Evolutionary conservation across 176 grass and related monocot species (phyloP).

Genomic region (Chrysopogon serrulatus): DNA sequence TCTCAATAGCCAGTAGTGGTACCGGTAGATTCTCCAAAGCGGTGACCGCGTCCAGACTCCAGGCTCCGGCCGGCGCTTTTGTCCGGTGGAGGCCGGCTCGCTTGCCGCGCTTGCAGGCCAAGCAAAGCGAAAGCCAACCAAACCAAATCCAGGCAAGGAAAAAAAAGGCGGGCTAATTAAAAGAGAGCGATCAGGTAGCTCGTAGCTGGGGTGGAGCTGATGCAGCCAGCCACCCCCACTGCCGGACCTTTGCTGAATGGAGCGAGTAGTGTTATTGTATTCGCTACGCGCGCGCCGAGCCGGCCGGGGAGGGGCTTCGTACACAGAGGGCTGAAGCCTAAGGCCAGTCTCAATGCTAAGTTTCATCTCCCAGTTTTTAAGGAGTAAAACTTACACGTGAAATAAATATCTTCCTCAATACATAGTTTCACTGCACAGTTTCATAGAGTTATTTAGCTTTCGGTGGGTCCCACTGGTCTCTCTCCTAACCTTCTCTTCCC

Average conservation of each 20-base stretch:
- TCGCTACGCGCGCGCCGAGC: background rate
- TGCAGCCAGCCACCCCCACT: background rate
- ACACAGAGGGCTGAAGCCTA: too few species aligned
- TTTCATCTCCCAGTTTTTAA: too few species aligned
- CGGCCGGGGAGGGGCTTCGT: too few species aligned
- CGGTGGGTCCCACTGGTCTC: too few species aligned
- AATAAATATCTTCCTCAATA: too few species aligned
- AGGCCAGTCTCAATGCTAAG: too few species aligned
- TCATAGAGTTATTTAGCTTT: too few species aligned
- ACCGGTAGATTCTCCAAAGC: too few species aligned
- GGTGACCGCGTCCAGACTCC: background rate
- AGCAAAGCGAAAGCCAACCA: background rate
- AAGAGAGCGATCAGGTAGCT: background rate
- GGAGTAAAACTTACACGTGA: too few species aligned
- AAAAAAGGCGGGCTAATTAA: background rate
- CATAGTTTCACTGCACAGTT: too few species aligned
- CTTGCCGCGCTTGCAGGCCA: conserved; percentile 12
- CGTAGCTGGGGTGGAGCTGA: background rate
- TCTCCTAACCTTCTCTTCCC: too few species aligned
- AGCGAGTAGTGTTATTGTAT: background rate
- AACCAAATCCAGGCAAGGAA: background rate
- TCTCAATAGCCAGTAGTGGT: background rate
- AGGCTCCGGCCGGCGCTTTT: background rate
- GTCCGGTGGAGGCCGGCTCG: background rate
- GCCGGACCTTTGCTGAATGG: too few species aligned